A percentile compares a stretch with the other conserved stretches of the same genome.
Conservation (phyloP, 257 asterid genomes). For the Primulina eburnea region DNA sequence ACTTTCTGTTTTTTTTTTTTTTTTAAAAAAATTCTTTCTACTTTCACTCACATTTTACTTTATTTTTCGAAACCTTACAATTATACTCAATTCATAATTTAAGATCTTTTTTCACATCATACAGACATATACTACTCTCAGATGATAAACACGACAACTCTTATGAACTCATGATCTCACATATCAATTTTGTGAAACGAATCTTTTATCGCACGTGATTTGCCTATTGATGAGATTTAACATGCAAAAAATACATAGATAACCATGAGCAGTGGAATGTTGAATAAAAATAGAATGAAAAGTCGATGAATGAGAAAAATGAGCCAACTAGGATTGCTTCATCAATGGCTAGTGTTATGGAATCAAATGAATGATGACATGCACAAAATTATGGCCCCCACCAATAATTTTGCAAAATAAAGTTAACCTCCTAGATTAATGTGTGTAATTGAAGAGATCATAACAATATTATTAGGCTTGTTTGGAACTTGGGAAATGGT, state of each 20-base stretch:
- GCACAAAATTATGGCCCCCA: slow-evolving; percentile 28
- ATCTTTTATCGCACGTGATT: too few relatives aligned
- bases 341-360: slow-evolving; percentile 44
- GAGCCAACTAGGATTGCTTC: slow-evolving; percentile 29
- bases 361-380: slow-evolving; percentile 39
- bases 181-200: too few relatives aligned
- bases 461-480: slow-evolving; percentile 57
- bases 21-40: too few relatives aligned
- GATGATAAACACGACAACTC: too few relatives aligned
- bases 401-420: slow-evolving; percentile 34
- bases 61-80: background rate
- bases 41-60: background rate
- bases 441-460: slow-evolving; percentile 83
- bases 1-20: too few relatives aligned
- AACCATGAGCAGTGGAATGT: slow-evolving; percentile 15
- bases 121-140: too few relatives aligned
- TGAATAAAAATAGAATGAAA: slow-evolving; percentile 20
- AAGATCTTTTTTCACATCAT: too few relatives aligned
- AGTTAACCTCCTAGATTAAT: slow-evolving; percentile 55
- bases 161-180: too few relatives aligned
- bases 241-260: slow-evolving; percentile 30
- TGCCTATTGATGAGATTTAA: too few relatives aligned
- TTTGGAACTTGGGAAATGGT: slow-evolving; percentile 67
- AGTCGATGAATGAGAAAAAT: slow-evolving; percentile 21
- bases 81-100: too few relatives aligned